phyloP scores from a whole-genome alignment of 495 filamentous ascomycete genomes.

The Tuber magnatum region DNA sequence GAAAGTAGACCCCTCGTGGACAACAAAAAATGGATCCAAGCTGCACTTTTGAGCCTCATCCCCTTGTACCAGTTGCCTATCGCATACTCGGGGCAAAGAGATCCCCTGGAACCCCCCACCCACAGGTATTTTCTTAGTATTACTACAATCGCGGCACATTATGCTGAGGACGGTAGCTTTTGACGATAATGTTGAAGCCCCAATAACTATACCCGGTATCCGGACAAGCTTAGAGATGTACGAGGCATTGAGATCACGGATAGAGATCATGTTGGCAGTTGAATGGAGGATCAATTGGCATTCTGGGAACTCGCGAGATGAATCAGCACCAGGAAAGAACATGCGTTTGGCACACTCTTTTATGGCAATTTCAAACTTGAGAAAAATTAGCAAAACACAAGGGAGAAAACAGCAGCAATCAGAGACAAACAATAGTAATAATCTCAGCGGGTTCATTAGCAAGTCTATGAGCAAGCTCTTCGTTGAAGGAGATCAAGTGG shows the following conservation, averaged over 20 bases:
- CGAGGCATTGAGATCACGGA: conserved; percentile 85
- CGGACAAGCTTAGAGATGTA: conserved; percentile 92
- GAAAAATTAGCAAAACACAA: conserved; percentile 24
- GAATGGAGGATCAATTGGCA: conserved; percentile 97
- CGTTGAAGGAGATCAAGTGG: conserved; percentile 93
- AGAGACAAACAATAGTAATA: conserved; percentile 69
- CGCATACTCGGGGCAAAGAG: conserved; percentile 70
- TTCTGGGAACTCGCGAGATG: conserved; percentile 68
- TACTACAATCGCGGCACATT: conserved; percentile 80
- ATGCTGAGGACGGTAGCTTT: conserved; percentile 83
- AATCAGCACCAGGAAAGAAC: conserved; percentile 57
- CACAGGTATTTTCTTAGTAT: conserved; percentile 63
- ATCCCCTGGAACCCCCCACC: conserved; percentile 80
- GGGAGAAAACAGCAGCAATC: neutral
- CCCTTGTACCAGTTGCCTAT: conserved; percentile 45
- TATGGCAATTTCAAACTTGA: conserved; percentile 82
- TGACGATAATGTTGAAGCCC: conserved; percentile 90
- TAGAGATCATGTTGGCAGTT: conserved; percentile 77
- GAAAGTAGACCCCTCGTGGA: conserved; percentile 90
- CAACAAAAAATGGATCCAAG: conserved; percentile 88
- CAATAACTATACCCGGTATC: conserved; percentile 95
- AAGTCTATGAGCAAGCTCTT: conserved; percentile 87
- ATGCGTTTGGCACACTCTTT: conserved; percentile 87
- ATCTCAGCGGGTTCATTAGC: conserved; percentile 86
- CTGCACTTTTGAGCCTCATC: conserved; percentile 60